Evolutionary conservation across 2,329 filamentous ascomycete species (phyloP).

Genomic region (Pyrenochaeta sp.): DNA sequence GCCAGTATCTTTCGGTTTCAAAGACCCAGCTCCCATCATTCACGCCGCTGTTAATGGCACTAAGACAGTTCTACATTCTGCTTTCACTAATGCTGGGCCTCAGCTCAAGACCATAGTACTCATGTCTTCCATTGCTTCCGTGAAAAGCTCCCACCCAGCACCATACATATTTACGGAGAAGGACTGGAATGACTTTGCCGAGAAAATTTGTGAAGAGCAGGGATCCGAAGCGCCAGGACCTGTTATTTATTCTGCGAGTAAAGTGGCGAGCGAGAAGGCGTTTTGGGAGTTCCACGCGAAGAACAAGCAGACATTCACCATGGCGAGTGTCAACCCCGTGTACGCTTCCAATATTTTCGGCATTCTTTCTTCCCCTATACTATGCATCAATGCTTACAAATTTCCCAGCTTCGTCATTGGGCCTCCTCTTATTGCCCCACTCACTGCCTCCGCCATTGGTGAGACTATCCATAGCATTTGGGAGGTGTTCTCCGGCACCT

Average conservation of each 20-base stretch:
- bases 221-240: slow-evolving; percentile 34
- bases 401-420: slow-evolving; percentile 49
- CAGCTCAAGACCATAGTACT: slow-evolving; percentile 36
- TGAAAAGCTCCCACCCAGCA: slow-evolving; percentile 8
- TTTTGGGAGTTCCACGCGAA: slow-evolving; percentile 48
- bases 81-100: slow-evolving; percentile 28
- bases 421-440: slow-evolving; percentile 48
- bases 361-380: too few relatives aligned
- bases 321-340: slow-evolving; percentile 53
- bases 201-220: slow-evolving; percentile 31
- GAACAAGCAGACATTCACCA: slow-evolving; percentile 49
- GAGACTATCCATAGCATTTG: slow-evolving; percentile 46
- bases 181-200: slow-evolving; percentile 36
- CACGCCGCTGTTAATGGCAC: slow-evolving; percentile 32
- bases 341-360: slow-evolving; percentile 8
- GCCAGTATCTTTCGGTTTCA: slow-evolving; percentile 28
- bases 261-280: slow-evolving; percentile 34
- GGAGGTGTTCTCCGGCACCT: slow-evolving; percentile 45
- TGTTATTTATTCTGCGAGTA: slow-evolving; percentile 38
- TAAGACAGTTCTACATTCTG: slow-evolving; percentile 27
- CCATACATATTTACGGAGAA: slow-evolving; percentile 30
- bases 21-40: slow-evolving; percentile 27
- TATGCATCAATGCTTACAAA: not conserved
- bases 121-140: slow-evolving; percentile 32
- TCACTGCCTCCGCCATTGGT: slow-evolving; percentile 39